Base-by-base conservation (phyloP, 129 eudicot genomes). In the Erigeron canadensis region DNA sequence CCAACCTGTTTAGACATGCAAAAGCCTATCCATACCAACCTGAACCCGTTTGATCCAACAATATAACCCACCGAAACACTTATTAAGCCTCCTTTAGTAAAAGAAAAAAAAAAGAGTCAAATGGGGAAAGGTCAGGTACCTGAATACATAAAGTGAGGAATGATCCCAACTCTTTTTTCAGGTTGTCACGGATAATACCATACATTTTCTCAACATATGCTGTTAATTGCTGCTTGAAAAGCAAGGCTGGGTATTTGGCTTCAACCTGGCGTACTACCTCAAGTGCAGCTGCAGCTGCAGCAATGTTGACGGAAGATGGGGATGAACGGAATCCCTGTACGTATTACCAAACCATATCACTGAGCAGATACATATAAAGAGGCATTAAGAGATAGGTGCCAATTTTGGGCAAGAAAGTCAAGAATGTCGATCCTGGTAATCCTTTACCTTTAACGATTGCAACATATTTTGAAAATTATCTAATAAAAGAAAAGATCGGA, bases 161-260 rank as follows among this genome's bases (percentile, higher is more conserved):
- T 39, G 90, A 82, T 13, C 86, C 86, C 83, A 93, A 79, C 69
- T 93, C 98, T 66, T 85, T 89, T 82, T 93, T 93, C 82, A 93
- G 79, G 86, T 93, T 93, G 82, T 93, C 98, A 17, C 98, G 88
- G 11, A 93, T 87, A 73, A 93, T 93, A 16, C 98, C 96, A 75
- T 93, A 89, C 23, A 93, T 89, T 76, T 93, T 93, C 82, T 93
- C 96, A 72, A 93, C 91, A 59, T 87, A 89, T 1, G 98, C 98
- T 7, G 90, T 89, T 46, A 93, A 88, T 80, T 93, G 96, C 79
- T 93, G 98, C 84, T 93, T 89, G 80, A 93, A 93, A 72, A 93
- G 92, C 73, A 93, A 80, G 21, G 98, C 98, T 37, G 98, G 98
- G 68, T 93, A 93, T 79, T 93, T 93, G 73, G 96, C 95, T 73